A percentile compares a stretch with the other conserved stretches of the same genome.
Evolutionary conservation across 495 filamentous ascomycete species (phyloP).

Genomic region (Neurospora sp.): DNA sequence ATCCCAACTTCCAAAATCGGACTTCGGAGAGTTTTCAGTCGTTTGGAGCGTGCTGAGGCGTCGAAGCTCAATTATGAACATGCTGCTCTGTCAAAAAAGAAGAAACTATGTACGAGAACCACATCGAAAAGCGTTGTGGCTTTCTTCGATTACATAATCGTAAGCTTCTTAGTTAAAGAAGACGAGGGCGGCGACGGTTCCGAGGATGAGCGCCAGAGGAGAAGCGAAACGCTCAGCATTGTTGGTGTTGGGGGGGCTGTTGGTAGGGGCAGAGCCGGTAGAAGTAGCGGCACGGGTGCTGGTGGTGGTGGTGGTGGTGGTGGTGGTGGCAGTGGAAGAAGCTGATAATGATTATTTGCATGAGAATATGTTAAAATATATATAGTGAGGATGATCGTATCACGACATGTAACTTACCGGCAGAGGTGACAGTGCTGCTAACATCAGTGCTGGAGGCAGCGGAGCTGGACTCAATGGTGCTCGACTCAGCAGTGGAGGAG

Average conservation of each 20-base stretch:
- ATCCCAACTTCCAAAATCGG: background rate
- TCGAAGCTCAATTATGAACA: background rate
- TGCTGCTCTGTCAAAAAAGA: background rate
- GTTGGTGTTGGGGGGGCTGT: conserved; percentile 16
- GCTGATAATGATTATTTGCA: background rate
- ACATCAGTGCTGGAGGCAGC: conserved; percentile 6
- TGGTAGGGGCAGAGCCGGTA: conserved; percentile 2
- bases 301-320: background rate
- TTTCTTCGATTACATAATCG: background rate
- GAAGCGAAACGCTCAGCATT: conserved; percentile 24
- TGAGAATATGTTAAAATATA: background rate
- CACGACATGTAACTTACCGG: background rate
- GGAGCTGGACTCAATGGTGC: conserved; percentile 11
- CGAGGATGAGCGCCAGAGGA: conserved; percentile 26
- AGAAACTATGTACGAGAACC: background rate
- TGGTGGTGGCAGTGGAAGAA: background rate
- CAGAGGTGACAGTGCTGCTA: conserved; percentile 4
- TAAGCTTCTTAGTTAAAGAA: conserved; percentile 26
- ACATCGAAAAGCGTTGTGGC: background rate
- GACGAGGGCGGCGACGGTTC: conserved; percentile 24
- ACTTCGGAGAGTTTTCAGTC: background rate
- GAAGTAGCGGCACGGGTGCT: background rate
- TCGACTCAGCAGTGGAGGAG: conserved; percentile 9
- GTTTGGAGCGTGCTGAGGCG: background rate
- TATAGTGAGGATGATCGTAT: background rate